Evolutionary conservation across 2,329 filamentous ascomycete species (phyloP), one percentile per base, ranked within the genome.

Genomic region (Pyrenochaeta sp.): DNA sequence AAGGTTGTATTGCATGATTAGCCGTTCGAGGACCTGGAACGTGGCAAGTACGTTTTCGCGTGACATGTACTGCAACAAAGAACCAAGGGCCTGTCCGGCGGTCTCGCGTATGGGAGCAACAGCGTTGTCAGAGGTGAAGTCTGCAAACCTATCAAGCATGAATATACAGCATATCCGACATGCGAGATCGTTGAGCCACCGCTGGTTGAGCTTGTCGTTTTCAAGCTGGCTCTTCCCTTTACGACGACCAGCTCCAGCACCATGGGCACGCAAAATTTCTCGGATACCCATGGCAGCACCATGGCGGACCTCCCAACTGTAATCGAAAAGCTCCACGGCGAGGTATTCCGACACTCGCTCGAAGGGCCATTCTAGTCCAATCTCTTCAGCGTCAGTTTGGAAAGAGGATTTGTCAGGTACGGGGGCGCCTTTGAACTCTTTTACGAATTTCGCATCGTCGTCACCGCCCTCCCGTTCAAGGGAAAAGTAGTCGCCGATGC

Each of bases 51-150:
- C 94, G 3, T 91, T 94, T 14, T 84, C 80, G 1, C 88, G 81
- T 0, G 92, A 88, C 6, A 99, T 83, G 72, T 97, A 92, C 61
- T 91, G 92, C 48, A 99, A 80, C 12, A 96, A 86, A 11, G 94
- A 92, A 65, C 94, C 96, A 12, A 99, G 82, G 2, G 93, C 94
- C 77, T 99, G 95, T 40, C 95, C 95, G 35, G 96, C 91, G 0
- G 93, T 97, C 78, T 99, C 95, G 61, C 95, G 85, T 60, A 99
- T 97, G 0, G 95, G 95, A 0, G 95, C 95, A 35, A 99, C 92
- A 0, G 96, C 96, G 47, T 92, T 99, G 75, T 99, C 95, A 4
- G 93, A 97, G 54, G 96, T 95, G 78, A 97, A 99, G 72, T 99
- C 95, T 51, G 93, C 96, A 71, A 99, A 99, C 47, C 93, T 88